phyloP scores from a whole-genome alignment of 768 basidiomycete species.

The Neoboletus brunneissimus region DNA sequence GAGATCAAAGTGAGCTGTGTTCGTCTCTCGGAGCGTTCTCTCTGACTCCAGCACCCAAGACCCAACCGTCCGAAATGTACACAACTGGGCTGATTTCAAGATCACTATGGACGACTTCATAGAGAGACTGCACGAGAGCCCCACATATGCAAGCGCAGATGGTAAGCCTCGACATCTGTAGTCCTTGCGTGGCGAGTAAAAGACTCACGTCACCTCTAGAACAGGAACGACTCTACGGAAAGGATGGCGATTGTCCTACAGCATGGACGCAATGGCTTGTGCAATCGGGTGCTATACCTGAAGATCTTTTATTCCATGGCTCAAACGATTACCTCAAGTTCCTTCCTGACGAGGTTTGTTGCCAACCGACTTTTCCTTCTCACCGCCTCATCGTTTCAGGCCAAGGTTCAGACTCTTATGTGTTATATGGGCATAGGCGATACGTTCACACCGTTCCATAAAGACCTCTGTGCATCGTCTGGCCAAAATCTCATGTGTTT shows the following conservation, averaged over 20 bases:
- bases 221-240: conserved; percentile 65
- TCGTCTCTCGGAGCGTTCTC: neutral
- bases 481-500: conserved; percentile 89
- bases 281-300: conserved; percentile 46
- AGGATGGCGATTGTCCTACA: conserved; percentile 68
- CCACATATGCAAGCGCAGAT: conserved; percentile 35
- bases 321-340: conserved; percentile 56
- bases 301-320: conserved; percentile 49
- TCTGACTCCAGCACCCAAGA: conserved; percentile 36
- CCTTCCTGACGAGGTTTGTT: conserved; percentile 51
- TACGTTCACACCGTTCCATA: conserved; percentile 82
- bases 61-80: conserved; percentile 62
- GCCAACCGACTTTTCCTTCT: neutral
- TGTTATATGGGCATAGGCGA: conserved; percentile 81
- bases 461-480: conserved; percentile 79
- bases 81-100: conserved; percentile 50
- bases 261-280: conserved; percentile 65
- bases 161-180: conserved; percentile 31
- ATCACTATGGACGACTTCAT: conserved; percentile 57
- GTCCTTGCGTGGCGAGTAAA: neutral
- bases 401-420: conserved; percentile 74
- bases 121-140: conserved; percentile 35
- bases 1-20: conserved; percentile 23
- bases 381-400: conserved; percentile 36
- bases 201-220: conserved; percentile 37